Evolutionary conservation across 179 eudicot species (phyloP).

Genomic region (Nepenthes alata): DNA sequence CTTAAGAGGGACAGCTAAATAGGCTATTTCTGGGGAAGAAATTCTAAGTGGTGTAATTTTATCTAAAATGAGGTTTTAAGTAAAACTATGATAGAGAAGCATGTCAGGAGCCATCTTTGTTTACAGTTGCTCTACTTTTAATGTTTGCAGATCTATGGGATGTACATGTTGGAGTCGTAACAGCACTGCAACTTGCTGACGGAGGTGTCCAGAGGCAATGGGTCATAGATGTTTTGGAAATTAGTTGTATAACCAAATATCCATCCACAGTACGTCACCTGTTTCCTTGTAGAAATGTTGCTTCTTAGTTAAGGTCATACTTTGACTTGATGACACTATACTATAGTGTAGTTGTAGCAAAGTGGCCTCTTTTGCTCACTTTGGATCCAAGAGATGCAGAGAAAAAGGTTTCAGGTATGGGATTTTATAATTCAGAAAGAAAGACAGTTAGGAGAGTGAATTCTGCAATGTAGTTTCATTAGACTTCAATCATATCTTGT

Average conservation of each 20-base stretch:
- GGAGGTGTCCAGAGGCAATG: slow-evolving; percentile 63
- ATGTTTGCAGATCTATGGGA: slow-evolving; percentile 61
- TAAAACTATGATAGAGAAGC: not conserved
- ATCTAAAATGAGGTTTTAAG: not conserved
- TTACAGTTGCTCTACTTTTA: not conserved
- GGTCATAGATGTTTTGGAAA: slow-evolving; percentile 69
- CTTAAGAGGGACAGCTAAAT: not conserved
- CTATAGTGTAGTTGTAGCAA: too few species aligned
- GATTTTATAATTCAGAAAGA: too few species aligned
- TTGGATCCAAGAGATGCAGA: too few species aligned
- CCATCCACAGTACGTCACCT: slow-evolving; percentile 69
- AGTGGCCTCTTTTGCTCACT: too few species aligned
- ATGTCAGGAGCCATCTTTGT: not conserved
- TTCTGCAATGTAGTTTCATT: too few species aligned
- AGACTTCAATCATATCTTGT: too few species aligned
- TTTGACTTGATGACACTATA: too few species aligned
- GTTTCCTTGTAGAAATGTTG: not conserved
- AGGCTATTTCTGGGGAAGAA: not conserved
- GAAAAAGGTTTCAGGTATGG: too few species aligned
- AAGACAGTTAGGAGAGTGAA: too few species aligned
- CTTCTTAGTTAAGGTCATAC: not conserved
- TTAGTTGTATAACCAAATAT: slow-evolving; percentile 69
- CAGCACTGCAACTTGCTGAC: slow-evolving; percentile 54
- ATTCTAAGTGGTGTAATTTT: not conserved
- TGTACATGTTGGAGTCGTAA: slow-evolving; percentile 50